Evolutionary conservation across 2,329 filamentous ascomycete genomes (phyloP), one percentile per base, ranked within the genome.

Genomic region (Aureobasidium subglaciale): DNA sequence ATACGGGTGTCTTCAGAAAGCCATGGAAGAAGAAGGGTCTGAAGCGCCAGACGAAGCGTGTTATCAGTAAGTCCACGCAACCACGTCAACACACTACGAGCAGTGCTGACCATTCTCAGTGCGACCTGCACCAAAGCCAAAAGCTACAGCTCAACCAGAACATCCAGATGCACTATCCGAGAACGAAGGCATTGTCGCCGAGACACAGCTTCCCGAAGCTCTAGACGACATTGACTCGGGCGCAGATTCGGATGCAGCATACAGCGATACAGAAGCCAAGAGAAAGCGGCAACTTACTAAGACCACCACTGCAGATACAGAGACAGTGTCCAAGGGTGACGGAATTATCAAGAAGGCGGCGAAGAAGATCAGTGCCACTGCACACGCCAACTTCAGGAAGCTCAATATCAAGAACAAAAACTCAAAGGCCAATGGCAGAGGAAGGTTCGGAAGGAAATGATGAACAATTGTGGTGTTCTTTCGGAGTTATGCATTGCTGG

Each of bases 21-120:
- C 70, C 81, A 1, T 92, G 80, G 75, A 92, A 91, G 77, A 93
- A 93, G 79, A 88, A 88, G 74, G 88, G 87, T 0, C 80, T 88
- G 67, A 93, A 93, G 75, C 78, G 88, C 59, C 89, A 87, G 55
- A 92, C 88, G 3, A 77, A 84, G 59, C 75, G 78, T 45, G 77
- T 81, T 55, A 90, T 84, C 58, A 88, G 59, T 60, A 52, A 46
- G 56, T 41, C 13, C 4, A 18, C 2, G 7, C 15, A 4, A 1
- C 1, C 35, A 27, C 22, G 11, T 1, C 5, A 15, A 16, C 3
- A 24, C 9, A 10, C 15, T 3, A 2, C 2, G 9, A 35, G 9
- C n/a, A 7, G 27, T 49, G 34, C 45, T 37, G 9, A 49, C 9
- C n/a, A 13, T 11, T 20, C 6, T 15, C 38, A 60, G 57, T 60